Percentiles rank a stretch among this genome's conserved stretches.
Evolutionary conservation across 495 filamentous ascomycete genomes (phyloP).

Genomic region (Aspergillus asperescens): DNA sequence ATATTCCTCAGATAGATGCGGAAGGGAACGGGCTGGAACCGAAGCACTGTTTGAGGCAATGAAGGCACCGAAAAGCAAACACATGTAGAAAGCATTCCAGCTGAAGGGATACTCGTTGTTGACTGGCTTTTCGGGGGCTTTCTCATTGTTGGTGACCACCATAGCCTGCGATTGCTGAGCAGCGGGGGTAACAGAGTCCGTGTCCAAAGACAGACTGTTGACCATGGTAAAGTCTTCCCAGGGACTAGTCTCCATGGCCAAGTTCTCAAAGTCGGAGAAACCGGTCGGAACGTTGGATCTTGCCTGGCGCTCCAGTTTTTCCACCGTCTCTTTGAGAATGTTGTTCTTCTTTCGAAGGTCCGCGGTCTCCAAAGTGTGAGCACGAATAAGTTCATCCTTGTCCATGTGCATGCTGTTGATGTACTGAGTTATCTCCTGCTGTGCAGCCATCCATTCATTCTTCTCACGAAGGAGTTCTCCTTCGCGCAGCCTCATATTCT

Average conservation of each 20-base stretch:
- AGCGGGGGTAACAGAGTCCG: constrained; percentile 29
- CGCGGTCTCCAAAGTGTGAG: constrained; percentile 88
- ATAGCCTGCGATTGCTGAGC: constrained; percentile 17
- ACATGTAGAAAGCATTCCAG: constrained; percentile 62
- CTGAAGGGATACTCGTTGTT: constrained; percentile 55
- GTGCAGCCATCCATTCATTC: constrained; percentile 59
- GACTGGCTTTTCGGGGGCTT: constrained; percentile 63
- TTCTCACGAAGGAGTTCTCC: constrained; percentile 61
- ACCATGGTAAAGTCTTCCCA: constrained; percentile 81
- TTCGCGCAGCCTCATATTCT: constrained; percentile 49
- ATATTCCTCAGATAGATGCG: constrained; percentile 86
- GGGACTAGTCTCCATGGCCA: constrained; percentile 67
- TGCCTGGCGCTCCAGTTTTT: constrained; percentile 65
- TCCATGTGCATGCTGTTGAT: constrained; percentile 73
- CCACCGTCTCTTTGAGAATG: constrained; percentile 78
- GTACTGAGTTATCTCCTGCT: constrained; percentile 67
- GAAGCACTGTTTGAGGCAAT: constrained; percentile 78
- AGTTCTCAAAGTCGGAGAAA: constrained; percentile 74
- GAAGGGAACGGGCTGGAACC: constrained; percentile 57
- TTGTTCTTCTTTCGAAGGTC: constrained; percentile 95
- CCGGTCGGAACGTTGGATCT: constrained; percentile 60
- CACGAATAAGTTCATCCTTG: constrained; percentile 85
- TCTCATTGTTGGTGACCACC: constrained; percentile 29
- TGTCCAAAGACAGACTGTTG: constrained; percentile 49
- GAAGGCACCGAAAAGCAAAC: constrained; percentile 94